Base-by-base conservation (phyloP, 192 early-diverging fungal genomes). In the Chytriomyces confervae region DNA sequence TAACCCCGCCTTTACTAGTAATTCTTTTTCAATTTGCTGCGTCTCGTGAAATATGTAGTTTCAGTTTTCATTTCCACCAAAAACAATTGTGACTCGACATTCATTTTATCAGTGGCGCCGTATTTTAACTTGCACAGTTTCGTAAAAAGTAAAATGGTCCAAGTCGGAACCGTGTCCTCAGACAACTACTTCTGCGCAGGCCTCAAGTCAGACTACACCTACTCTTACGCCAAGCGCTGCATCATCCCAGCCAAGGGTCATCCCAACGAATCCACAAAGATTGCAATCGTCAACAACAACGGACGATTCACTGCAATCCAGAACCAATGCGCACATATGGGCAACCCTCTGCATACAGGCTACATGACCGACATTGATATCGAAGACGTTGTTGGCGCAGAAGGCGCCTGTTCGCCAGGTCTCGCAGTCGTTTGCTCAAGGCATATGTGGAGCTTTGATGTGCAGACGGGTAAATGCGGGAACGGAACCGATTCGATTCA, bases 181-280 rank as follows among this genome's bases (percentile, higher is more conserved):
- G 53, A 57, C 53, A 57, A 20, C 53, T 57, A n/a, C 53, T 57
- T 57, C 53, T 57, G 20, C 53, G 53, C 53, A n/a, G 53, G 53
- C 13, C 53, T 20, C 20, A n/a, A 13, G 20, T 57, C 53, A 20
- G 16, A 57, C 13, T 57, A 57, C 53, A 20, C 53, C 16, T 20
- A 13, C 20, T n/a, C 16, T 1, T 57, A 57, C 20, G 53, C 53
- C 16, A 57, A 57, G 53, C 53, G 53, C 53, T n/a, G 53, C 53
- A 20, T 57, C 16, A 57, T 13, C 5, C 16, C 53, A 20, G 53
- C 20, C 2, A 57, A 57, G 5, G 13, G 16, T 3, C 16, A 13
- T 13, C 53, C 53, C 13, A 20, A n/a, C 20, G 3, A 2, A 57
- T 36, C 36, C 36, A 36, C 36, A 36, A 36, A 36, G 36, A 20